phyloP scores from a whole-genome alignment of 2,329 filamentous ascomycete species.

The Diatrype stigma region DNA sequence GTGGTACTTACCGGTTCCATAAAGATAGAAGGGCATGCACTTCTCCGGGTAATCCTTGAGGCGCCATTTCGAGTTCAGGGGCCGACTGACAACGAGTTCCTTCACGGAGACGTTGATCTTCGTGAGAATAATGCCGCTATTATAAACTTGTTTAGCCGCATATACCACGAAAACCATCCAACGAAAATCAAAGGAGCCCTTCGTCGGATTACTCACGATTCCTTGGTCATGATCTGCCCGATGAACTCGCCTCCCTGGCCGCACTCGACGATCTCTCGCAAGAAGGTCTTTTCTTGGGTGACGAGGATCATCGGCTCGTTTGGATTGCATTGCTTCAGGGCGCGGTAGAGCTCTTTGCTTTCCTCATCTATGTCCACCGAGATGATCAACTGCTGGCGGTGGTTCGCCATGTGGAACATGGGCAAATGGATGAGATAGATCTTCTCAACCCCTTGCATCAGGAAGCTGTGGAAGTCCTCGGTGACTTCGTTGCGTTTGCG shows the following conservation, averaged over 20 bases:
- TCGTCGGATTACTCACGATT: conserved; percentile 18
- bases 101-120: conserved; percentile 20
- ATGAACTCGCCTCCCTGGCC: conserved; percentile 16
- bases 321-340: conserved; percentile 21
- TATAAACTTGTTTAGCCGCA: neutral
- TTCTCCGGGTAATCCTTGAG: conserved; percentile 30
- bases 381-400: conserved; percentile 36
- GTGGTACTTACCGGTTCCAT: conserved; percentile 26
- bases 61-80: conserved; percentile 31
- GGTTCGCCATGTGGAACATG: conserved; percentile 37
- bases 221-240: conserved; percentile 25
- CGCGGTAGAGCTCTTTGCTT: conserved; percentile 17
- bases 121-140: conserved; percentile 18
- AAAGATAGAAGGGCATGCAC: conserved; percentile 42
- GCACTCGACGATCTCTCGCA: conserved; percentile 16
- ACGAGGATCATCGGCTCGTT: conserved; percentile 23
- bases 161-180: neutral
- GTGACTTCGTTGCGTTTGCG: conserved; percentile 32
- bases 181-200: too few species aligned
- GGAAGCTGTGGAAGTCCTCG: conserved; percentile 32
- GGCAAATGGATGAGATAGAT: conserved; percentile 33
- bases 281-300: conserved; percentile 20
- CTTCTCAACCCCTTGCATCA: conserved; percentile 30
- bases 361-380: conserved; percentile 19
- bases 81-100: conserved; percentile 27